phyloP scores from a whole-genome alignment of 1,139 yeast species.

The Cylindricascospora bacillispora region DNA sequence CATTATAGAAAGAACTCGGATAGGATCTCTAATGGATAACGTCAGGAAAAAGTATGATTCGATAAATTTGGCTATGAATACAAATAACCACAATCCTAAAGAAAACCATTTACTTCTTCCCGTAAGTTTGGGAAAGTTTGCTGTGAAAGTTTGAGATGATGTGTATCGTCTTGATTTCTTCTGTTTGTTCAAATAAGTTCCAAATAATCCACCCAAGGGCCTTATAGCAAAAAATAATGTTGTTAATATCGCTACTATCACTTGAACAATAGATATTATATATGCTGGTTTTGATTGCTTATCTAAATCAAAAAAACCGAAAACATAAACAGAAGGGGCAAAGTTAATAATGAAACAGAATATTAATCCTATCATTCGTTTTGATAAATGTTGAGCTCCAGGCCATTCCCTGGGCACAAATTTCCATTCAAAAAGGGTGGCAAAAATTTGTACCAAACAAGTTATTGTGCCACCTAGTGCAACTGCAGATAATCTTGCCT shows the following conservation, averaged over 20 bases:
- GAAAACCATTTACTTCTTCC: constrained; percentile 46
- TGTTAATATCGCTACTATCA: constrained; percentile 47
- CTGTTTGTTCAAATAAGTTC: constrained; percentile 27
- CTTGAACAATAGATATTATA: constrained; percentile 43
- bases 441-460: constrained; percentile 49
- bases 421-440: constrained; percentile 46
- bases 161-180: constrained; percentile 25
- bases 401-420: constrained; percentile 66
- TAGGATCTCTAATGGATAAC: constrained; percentile 66
- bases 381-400: constrained; percentile 40
- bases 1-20: constrained; percentile 50
- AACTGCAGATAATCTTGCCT: constrained; percentile 46
- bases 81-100: constrained; percentile 50
- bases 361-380: constrained; percentile 34
- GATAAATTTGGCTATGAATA: constrained; percentile 57
- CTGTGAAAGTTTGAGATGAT: constrained; percentile 39
- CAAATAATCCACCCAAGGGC: constrained; percentile 45
- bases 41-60: constrained; percentile 79
- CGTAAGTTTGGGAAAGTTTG: constrained; percentile 42
- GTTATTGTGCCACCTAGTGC: constrained; percentile 66
- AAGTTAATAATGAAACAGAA: constrained; percentile 37
- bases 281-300: constrained; percentile 38
- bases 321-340: constrained; percentile 51
- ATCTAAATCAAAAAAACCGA: constrained; percentile 41
- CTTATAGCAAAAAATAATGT: constrained; percentile 48